Evolutionary conservation across 306 rosid genomes (phyloP).

Genomic region (Hylodesmum podocarpum): DNA sequence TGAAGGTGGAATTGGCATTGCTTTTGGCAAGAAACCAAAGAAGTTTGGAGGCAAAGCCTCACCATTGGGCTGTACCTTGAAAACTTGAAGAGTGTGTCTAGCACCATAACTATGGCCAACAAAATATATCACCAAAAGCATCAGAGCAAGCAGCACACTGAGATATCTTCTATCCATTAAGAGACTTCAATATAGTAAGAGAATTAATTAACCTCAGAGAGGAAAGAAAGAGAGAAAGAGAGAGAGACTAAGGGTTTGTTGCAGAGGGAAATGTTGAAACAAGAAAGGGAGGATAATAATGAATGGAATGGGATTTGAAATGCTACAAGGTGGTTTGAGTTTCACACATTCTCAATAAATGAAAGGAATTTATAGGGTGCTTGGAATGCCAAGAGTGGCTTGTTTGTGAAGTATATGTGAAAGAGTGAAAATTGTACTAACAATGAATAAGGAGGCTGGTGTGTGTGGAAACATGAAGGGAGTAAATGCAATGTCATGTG

Average conservation of each 20-base stretch:
- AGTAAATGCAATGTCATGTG: constrained; percentile 62
- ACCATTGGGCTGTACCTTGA: constrained; percentile 50
- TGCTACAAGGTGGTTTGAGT: constrained; percentile 4
- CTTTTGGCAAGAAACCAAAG: constrained; percentile 66
- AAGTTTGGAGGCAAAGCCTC: constrained; percentile 27
- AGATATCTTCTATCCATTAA: constrained; percentile 45
- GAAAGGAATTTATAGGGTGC: constrained; percentile 24
- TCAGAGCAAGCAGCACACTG: constrained; percentile 24
- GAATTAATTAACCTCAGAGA: not conserved
- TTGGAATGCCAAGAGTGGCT: constrained; percentile 1
- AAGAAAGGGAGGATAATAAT: not conserved
- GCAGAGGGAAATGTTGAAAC: not conserved
- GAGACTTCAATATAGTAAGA: not conserved
- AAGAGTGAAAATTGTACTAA: constrained; percentile 7
- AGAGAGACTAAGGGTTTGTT: not conserved
- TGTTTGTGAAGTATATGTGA: constrained; percentile 29
- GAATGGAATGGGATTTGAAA: constrained; percentile 20
- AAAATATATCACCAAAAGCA: constrained; percentile 39
- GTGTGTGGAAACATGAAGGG: constrained; percentile 48
- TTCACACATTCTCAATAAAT: constrained; percentile 8
- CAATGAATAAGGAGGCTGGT: constrained; percentile 24
- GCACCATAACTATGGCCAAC: constrained; percentile 42
- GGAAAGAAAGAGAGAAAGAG: not conserved
- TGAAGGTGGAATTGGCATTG: constrained; percentile 72
- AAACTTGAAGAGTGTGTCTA: constrained; percentile 41